These are phyloP conservation scores for Pseudonitzschia multiseries DNA, from an alignment of 108 stramenopile genomes.

Conservation along the genomic window DNA sequence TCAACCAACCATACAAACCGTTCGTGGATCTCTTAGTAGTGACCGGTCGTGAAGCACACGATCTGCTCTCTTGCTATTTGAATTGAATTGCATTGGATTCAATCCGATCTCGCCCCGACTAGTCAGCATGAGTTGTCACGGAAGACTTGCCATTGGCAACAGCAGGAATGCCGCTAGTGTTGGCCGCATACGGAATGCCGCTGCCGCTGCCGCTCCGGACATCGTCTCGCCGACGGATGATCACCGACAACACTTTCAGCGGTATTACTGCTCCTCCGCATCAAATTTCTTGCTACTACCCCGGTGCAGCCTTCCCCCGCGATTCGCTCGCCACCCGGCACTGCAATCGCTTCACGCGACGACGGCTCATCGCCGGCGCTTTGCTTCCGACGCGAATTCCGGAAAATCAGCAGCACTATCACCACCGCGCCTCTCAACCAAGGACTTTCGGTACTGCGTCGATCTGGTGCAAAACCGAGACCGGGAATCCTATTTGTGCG, in stretches of 20 bases:
- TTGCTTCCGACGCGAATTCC: neutral
- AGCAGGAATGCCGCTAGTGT: neutral
- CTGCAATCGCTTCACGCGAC: neutral
- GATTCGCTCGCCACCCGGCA: neutral
- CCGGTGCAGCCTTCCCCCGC: neutral
- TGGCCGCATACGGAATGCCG: neutral
- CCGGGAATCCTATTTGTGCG: constrained; percentile 77
- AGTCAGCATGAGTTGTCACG: neutral
- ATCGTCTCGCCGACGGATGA: neutral
- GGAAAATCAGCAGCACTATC: neutral
- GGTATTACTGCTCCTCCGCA: too few species aligned
- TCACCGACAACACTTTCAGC: neutral
- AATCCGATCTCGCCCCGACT: too few species aligned
- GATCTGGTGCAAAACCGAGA: constrained; percentile 72
- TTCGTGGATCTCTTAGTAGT: too few species aligned
- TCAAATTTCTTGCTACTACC: too few species aligned
- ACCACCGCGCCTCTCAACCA: neutral
- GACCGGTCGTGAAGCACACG: too few species aligned
- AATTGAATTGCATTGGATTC: neutral
- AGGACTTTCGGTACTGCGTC: constrained; percentile 76
- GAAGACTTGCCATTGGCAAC: neutral
- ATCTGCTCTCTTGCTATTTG: neutral
- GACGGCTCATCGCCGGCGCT: neutral
- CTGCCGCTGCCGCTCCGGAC: too few species aligned
- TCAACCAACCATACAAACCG: too few species aligned